Conservation (phyloP, 257 asterid species). For the Nicotiana otophora region DNA sequence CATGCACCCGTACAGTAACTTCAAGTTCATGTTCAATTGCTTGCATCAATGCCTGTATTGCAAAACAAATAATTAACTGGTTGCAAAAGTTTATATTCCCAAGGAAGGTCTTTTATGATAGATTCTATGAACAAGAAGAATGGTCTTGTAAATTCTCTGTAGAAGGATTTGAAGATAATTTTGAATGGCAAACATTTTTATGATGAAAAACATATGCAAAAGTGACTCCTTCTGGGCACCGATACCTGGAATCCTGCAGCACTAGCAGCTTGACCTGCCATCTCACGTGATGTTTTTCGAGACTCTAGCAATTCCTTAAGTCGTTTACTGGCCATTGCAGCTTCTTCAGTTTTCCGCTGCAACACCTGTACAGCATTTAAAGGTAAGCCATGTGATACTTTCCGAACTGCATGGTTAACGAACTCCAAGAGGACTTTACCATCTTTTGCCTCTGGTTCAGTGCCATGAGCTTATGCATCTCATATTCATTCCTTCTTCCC, state of each 20-base stretch:
- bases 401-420: neutral
- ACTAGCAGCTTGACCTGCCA: slow-evolving; percentile 42
- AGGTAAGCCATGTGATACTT: neutral
- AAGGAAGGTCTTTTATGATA: neutral
- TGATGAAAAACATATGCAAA: neutral
- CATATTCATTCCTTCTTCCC: slow-evolving; percentile 96
- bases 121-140: neutral
- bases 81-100: neutral
- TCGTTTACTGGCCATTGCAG: slow-evolving; percentile 86
- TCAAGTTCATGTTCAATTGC: slow-evolving; percentile 94
- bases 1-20: slow-evolving; percentile 88
- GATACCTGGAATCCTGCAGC: slow-evolving; percentile 81
- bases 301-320: slow-evolving; percentile 92
- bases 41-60: slow-evolving; percentile 58
- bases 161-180: neutral
- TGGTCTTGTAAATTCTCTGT: neutral
- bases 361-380: slow-evolving; percentile 45
- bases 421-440: slow-evolving; percentile 33
- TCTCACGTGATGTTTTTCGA: slow-evolving; percentile 74
- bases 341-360: slow-evolving; percentile 96
- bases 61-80: slow-evolving; percentile 16
- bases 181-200: neutral
- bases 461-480: slow-evolving; percentile 94
- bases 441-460: slow-evolving; percentile 97
- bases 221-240: neutral